Evolutionary conservation across 2,329 filamentous ascomycete species (phyloP).

Genomic region (Metarhizium robertsii): DNA sequence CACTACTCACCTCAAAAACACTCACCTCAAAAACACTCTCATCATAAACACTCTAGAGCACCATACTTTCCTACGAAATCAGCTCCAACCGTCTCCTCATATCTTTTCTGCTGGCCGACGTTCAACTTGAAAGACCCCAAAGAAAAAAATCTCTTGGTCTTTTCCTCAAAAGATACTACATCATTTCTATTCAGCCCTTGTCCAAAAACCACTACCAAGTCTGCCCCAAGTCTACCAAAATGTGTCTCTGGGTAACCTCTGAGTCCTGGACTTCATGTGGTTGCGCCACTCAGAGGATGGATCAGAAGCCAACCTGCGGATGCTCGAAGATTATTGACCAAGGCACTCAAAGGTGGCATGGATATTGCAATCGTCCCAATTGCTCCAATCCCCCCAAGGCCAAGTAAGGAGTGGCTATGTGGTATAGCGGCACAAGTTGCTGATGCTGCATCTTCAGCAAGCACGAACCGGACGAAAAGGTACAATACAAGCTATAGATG

Average conservation of each 20-base stretch:
- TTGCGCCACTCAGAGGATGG: slow-evolving; percentile 15
- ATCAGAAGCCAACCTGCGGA: slow-evolving; percentile 19
- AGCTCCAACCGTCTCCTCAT: neutral
- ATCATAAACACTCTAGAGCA: neutral
- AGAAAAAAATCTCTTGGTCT: neutral
- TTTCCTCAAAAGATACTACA: neutral
- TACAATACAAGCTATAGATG: slow-evolving; percentile 14
- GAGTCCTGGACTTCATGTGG: slow-evolving; percentile 23
- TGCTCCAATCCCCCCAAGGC: slow-evolving; percentile 20
- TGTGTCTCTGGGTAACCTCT: slow-evolving; percentile 25
- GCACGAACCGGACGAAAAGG: slow-evolving; percentile 7
- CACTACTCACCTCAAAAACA: neutral
- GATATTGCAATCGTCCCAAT: slow-evolving; percentile 19
- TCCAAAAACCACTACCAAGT: neutral
- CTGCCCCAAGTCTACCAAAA: slow-evolving; percentile 13
- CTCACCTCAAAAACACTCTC: neutral
- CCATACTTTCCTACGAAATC: neutral
- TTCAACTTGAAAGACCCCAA: neutral
- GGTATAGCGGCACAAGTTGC: neutral
- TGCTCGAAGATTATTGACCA: slow-evolving; percentile 19
- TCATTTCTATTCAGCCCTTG: neutral
- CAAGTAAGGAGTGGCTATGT: neutral
- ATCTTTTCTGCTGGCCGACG: neutral
- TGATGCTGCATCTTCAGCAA: neutral
- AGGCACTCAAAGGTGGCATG: slow-evolving; percentile 21